Base-by-base conservation (phyloP, 2,329 filamentous ascomycete genomes). In the Neofusicoccum parvum region DNA sequence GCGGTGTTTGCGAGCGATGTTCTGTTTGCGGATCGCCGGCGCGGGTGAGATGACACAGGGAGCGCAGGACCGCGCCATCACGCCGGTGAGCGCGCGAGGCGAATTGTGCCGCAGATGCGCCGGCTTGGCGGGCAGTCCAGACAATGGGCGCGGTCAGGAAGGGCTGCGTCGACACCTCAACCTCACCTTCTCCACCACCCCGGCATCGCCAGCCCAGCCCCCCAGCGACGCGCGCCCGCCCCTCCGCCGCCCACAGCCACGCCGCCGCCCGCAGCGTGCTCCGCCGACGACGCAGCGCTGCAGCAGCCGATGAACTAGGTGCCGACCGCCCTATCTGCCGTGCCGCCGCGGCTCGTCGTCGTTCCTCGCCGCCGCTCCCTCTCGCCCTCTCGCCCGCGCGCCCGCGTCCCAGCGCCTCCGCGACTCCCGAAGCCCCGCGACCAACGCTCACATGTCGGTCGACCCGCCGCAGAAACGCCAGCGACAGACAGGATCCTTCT, bases 401-500 rank as follows among this genome's bases (percentile, higher is more conserved):
- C 41, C 56, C 41, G 56, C 56, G 41, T 23, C 32, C 17, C 39
- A 41, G 41, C 56, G 32, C 27, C 15, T 43, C 32, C 23, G 32
- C 32, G 14, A 11, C 37, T 11, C 37, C 12, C 41, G 27, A 32
- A 43, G 32, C 37, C 51, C 36, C 3, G 36, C 51, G 17, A 36
- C 50, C 53, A 7, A 27, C 65, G 66, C 68, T 65, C 69, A 53
- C 65, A 69, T 70, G 69, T 69, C 69, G 60, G 59, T 59, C 50
- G 65, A 59, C 54, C 49, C 43, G 39, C 67, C 65, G 50, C 64
- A 58, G 43, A 79, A 79, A 73, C 76, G 76, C 69, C 76, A 75
- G 73, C 75, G 76, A 75, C 69, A 80, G 71, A 74, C 72, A 65
- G 77, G 76, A 69, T 74, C 79, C 62, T 82, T 80, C 71, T 81